Base-by-base conservation (phyloP, 306 rosid genomes). In the Cotoneaster glaucophyllus region DNA sequence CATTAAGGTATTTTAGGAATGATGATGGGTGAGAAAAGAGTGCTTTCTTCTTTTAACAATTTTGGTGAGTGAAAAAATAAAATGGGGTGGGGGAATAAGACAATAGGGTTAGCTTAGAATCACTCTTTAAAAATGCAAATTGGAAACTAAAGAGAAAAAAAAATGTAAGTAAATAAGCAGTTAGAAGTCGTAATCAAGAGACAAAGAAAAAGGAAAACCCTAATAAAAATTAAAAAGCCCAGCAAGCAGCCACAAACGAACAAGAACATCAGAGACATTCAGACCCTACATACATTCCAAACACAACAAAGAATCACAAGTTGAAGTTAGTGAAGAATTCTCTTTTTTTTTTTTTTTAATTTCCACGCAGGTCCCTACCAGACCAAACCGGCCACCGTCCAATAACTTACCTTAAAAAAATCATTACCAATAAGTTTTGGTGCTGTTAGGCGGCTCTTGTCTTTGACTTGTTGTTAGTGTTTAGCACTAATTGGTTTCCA, bases 371-470 rank as follows among this genome's bases (percentile, higher is more conserved):
- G 92, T 76, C 88, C 91, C 86, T 74, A 43, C 77, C 48, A 85
- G 75, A 83, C 87, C 86, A 71, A 83, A 76, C 80, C 2, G 9
- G 9, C 80, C 84, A 85, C 85, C 83, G 82, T 79, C 89, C 79
- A 84, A 69, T 73, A 26, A 53, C 71, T 37, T 54, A 19, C 71
- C 81, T 80, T 79, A 82, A 64, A 56, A 75, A 82, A 59, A 56
- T 73, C 77, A 58, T 85, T 76, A 32, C 75, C 64, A 50, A 17
- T 17, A 15, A 34, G 37, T 77, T 64, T 76, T 72, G 81, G 69
- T 21, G 53, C 43, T 68, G 69, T 73, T 83, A 82, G 88, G 79
- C 92, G 64, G 75, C 82, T 86, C 81, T 64, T 70, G 74, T 17
- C 54, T 15, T 88, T 82, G 79, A 74, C 77, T 73, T 78, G 80